phyloP scores from a whole-genome alignment of 148 eudicot species.

The Vaccinium corymbosum region DNA sequence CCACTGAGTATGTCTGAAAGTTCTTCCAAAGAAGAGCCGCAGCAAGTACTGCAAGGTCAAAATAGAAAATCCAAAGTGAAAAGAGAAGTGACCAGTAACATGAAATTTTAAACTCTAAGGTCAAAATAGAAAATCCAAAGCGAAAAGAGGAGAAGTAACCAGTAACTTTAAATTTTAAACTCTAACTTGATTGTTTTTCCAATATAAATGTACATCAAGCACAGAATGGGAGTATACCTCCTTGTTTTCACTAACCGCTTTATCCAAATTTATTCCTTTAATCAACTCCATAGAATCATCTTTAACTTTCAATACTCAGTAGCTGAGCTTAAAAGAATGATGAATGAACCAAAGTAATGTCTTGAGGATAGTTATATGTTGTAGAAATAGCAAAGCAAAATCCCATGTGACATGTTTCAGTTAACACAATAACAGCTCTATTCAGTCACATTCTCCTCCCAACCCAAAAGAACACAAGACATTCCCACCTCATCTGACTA shows the following conservation, averaged over 20 bases:
- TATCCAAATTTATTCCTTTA: background rate
- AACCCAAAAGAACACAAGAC: conserved; percentile 21
- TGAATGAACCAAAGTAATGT: background rate
- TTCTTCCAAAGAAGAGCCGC: conserved; percentile 58
- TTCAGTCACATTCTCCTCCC: background rate
- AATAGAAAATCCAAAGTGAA: conserved; percentile 17
- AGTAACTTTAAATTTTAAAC: background rate
- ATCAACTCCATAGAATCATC: background rate
- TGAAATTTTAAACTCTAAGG: conserved; percentile 36
- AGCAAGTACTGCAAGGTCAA: conserved; percentile 54
- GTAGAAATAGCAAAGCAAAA: background rate
- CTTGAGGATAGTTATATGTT: background rate
- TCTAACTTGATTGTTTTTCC: background rate
- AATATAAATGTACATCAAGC: background rate
- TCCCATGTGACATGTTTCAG: background rate
- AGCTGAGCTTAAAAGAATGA: background rate
- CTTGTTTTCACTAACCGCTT: background rate
- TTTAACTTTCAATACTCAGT: background rate
- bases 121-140: conserved; percentile 17
- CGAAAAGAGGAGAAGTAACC: background rate
- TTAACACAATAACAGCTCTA: background rate
- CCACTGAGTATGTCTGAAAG: conserved; percentile 43
- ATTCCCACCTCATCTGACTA: background rate
- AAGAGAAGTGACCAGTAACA: background rate
- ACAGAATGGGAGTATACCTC: background rate